Percentiles rank a stretch among this genome's conserved stretches.
Conservation (phyloP, 306 rosid genomes). For the Comarum palustre region DNA sequence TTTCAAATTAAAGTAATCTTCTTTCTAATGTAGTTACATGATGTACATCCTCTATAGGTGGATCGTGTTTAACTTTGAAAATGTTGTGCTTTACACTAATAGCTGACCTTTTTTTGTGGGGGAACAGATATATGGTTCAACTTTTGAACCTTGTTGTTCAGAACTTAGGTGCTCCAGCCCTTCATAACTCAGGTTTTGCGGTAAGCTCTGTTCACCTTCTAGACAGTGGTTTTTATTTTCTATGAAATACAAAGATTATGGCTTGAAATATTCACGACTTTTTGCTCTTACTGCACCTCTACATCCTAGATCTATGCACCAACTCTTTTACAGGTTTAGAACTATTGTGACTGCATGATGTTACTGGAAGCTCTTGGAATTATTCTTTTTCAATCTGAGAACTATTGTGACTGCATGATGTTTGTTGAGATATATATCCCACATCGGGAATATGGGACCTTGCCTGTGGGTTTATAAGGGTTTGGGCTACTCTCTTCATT, state of each 20-base stretch:
- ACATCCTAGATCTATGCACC: not conserved
- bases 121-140: conserved; percentile 89
- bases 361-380: not conserved
- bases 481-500: no score
- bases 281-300: not conserved
- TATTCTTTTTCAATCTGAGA: not conserved
- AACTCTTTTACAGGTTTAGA: not conserved
- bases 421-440: no score
- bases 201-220: conserved; percentile 48
- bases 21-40: not conserved
- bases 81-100: conserved; percentile 29
- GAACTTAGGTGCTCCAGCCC: conserved; percentile 89
- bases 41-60: conserved; percentile 4
- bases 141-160: conserved; percentile 83
- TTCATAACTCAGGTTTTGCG: conserved; percentile 97
- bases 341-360: not conserved
- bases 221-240: conserved; percentile 17
- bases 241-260: not conserved
- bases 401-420: not conserved
- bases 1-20: conserved; percentile 17
- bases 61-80: conserved; percentile 1
- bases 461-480: no score
- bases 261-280: not conserved
- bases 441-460: no score
- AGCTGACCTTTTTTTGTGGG: conserved; percentile 25